Evolutionary conservation across 805 yeast species (phyloP).

Genomic region (Kodamaea leandrae): DNA sequence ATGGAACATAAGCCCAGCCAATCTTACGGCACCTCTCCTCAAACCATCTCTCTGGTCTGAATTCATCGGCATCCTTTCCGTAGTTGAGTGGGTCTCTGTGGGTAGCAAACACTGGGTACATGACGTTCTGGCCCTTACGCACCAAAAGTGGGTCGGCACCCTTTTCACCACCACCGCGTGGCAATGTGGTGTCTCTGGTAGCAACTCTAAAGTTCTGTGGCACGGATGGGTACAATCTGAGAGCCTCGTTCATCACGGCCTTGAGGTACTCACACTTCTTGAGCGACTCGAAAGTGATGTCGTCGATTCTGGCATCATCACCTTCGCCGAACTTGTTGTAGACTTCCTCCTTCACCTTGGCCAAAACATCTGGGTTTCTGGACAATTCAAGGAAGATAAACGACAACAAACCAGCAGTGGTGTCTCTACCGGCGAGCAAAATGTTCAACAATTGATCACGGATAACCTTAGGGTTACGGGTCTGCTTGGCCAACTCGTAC

Average conservation of each 20-base stretch:
- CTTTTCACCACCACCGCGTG: conserved; percentile 47
- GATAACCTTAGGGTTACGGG: conserved; percentile 45
- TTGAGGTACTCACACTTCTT: conserved; percentile 48
- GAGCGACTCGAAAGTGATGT: conserved; percentile 46
- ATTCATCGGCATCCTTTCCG: conserved; percentile 34
- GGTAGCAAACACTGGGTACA: conserved; percentile 20
- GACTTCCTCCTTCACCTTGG: conserved; percentile 38
- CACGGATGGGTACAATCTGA: conserved; percentile 52
- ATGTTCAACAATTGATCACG: conserved; percentile 52
- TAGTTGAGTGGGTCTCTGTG: conserved; percentile 22
- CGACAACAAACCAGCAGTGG: conserved; percentile 52
- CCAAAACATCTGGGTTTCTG: conserved; percentile 38
- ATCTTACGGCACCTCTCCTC: conserved; percentile 22
- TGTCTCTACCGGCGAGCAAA: conserved; percentile 54
- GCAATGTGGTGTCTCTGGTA: conserved; percentile 45
- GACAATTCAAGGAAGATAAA: conserved; percentile 45
- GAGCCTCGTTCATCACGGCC: conserved; percentile 46
- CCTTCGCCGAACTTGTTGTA: conserved; percentile 32
- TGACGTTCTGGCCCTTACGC: conserved; percentile 23
- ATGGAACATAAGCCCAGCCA: conserved; percentile 38
- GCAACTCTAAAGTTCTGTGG: conserved; percentile 49
- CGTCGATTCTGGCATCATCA: conserved; percentile 31
- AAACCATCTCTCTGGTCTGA: conserved; percentile 41
- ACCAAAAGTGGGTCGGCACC: conserved; percentile 21
- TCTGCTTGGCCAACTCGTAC: conserved; percentile 47